Base-by-base conservation (phyloP, 805 yeast species). In the Priceomyces haplophilus region DNA sequence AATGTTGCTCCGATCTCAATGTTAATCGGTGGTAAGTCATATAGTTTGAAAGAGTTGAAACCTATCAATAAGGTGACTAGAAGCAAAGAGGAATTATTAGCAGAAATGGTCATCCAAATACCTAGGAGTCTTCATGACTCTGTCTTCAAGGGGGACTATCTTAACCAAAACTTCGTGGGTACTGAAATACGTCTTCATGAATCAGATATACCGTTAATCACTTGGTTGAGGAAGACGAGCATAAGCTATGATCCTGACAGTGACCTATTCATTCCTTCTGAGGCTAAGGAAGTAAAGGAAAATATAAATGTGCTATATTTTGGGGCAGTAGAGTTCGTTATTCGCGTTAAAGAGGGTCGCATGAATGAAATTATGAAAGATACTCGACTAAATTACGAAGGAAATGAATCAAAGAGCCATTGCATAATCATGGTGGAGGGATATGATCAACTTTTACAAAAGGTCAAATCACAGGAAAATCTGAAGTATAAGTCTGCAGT, bases 241-340 rank as follows among this genome's bases (percentile, higher is more conserved):
- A 75, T 85, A 0, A 55, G 54, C 0, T 84, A 81, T 57, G 76
- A 79, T 51, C 48, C 62, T 7, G 54, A 54, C 1, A 64, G 66
- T 20, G 85, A 80, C 45, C 52, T 74, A 0, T 84, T 80, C 49
- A 68, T 77, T 7, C 90, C 90, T 0, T 65, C 76, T 37, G 63
- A 59, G 0, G 59, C 69, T 1, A 62, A 55, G 23, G 53, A 69
- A 2, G 45, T 67, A 1, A 63, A 66, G 4, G 89, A 83, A 52
- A 61, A 60, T 8, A 64, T 65, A 1, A 45, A 66, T 2, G 67
- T 76, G 1, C 45, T 83, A 1, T 67, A 72, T 36, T 79, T 72
- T 47, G 65, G 69, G 3, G 78, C 83, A 0, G 59, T 62, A 7
- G 72, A 70, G 1, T 69, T 83, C 33, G 62, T 75, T 6, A 36